These are phyloP conservation scores for Rhododendron ferrugineum DNA, from an alignment of 148 eudicot species.

Conservation along the genomic window DNA sequence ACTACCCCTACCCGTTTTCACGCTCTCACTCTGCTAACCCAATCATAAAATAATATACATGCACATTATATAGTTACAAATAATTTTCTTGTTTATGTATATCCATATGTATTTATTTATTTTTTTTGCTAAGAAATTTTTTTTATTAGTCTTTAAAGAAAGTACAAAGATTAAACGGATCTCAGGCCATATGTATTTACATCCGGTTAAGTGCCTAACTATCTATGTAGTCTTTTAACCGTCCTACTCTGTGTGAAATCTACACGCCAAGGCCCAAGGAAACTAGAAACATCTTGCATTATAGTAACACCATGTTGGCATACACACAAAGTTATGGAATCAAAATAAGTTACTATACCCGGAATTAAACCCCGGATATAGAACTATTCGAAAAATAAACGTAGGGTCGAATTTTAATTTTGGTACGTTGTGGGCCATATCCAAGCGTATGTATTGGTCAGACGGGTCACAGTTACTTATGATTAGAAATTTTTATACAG, in stretches of 20 bases:
- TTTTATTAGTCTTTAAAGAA: too few relatives aligned
- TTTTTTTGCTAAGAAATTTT: too few relatives aligned
- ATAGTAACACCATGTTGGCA: background rate
- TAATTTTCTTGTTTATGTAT: background rate
- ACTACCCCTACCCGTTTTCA: background rate
- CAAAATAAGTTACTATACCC: background rate
- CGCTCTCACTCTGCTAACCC: background rate
- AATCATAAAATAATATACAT: background rate
- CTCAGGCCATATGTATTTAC: too few relatives aligned
- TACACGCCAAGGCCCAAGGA: constrained; percentile 13
- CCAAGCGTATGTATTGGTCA: background rate
- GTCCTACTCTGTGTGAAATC: constrained; percentile 4
- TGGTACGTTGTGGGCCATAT: background rate
- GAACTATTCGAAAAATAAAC: too few relatives aligned
- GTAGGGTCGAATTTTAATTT: background rate
- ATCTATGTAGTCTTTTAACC: background rate
- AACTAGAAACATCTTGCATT: background rate
- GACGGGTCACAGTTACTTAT: background rate
- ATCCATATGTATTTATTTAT: background rate
- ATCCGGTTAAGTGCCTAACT: background rate
- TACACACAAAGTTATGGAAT: background rate
- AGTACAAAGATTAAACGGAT: too few relatives aligned
- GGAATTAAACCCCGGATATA: background rate
- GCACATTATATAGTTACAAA: background rate
- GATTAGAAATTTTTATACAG: background rate